Percentiles rank a stretch among this genome's conserved stretches.
These are phyloP conservation scores for Mycena vulgaris DNA, from an alignment of 768 basidiomycete genomes.

Conservation along the genomic window DNA sequence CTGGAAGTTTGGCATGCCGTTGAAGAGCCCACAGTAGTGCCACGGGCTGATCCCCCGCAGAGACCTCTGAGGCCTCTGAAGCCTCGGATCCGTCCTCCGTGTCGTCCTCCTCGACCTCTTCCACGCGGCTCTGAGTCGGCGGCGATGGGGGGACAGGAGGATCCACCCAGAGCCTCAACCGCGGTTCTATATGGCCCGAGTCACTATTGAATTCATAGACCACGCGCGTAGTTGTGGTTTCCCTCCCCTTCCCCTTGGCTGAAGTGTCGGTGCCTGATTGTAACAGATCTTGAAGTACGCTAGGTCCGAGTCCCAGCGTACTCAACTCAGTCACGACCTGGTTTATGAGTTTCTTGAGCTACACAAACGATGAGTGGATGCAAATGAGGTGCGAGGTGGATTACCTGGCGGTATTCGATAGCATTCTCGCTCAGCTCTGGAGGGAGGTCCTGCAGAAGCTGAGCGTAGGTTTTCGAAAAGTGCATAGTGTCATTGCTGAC, in stretches of 20 bases:
- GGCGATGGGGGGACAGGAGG: constrained; percentile 40
- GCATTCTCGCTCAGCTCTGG: constrained; percentile 83
- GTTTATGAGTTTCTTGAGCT: constrained; percentile 95
- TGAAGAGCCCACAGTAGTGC: constrained; percentile 46
- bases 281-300: constrained; percentile 62
- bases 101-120: constrained; percentile 34
- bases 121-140: constrained; percentile 19
- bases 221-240: constrained; percentile 43
- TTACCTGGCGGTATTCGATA: constrained; percentile 87
- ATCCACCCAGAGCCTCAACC: constrained; percentile 67
- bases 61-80: neutral
- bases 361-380: constrained; percentile 17
- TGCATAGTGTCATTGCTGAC: constrained; percentile 67
- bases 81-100: constrained; percentile 27
- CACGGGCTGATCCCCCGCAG: constrained; percentile 17
- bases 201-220: constrained; percentile 71
- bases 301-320: constrained; percentile 73
- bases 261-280: constrained; percentile 31
- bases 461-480: constrained; percentile 79
- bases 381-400: constrained; percentile 14
- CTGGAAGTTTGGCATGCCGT: constrained; percentile 24
- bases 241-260: constrained; percentile 44
- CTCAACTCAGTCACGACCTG: constrained; percentile 85
- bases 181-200: constrained; percentile 68
- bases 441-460: constrained; percentile 77